A percentile compares a stretch with the other conserved stretches of the same genome.
Conservation (phyloP, 2,329 filamentous ascomycete genomes). For the Cladobotryum mycophilum region DNA sequence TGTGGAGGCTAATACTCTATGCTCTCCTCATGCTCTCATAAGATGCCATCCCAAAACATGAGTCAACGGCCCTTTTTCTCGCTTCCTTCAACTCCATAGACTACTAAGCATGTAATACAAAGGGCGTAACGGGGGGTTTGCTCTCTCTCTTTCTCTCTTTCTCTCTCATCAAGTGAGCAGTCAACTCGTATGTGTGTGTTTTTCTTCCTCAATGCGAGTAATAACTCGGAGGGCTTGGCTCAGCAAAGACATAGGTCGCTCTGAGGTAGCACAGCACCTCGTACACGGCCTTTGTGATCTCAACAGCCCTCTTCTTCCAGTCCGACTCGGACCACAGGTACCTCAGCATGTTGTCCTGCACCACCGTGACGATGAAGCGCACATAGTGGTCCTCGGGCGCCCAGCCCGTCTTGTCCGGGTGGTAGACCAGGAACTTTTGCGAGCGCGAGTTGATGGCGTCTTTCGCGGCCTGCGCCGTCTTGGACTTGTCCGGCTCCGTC, state of each 20-base stretch:
- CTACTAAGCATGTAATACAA: too few species aligned
- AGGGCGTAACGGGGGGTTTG: too few species aligned
- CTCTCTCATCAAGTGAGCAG: too few species aligned
- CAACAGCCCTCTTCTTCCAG: constrained; percentile 25
- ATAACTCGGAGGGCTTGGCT: constrained; percentile 25
- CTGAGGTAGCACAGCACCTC: constrained; percentile 32
- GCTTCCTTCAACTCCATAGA: too few species aligned
- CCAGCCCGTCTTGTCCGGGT: constrained; percentile 32
- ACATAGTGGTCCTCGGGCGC: constrained; percentile 31
- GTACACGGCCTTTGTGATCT: constrained; percentile 29
- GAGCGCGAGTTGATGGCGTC: constrained; percentile 24
- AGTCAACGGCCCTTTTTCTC: too few species aligned
- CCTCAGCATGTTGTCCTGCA: constrained; percentile 29
- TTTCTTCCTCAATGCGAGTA: constrained; percentile 17
- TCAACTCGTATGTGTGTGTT: neutral
- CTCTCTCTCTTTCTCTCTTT: too few species aligned
- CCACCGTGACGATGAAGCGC: constrained; percentile 32
- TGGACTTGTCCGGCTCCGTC: constrained; percentile 31
- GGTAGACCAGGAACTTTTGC: constrained; percentile 28
- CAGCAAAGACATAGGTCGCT: constrained; percentile 14
- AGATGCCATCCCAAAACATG: too few species aligned
- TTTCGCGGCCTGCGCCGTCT: constrained; percentile 23
- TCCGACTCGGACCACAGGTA: constrained; percentile 22
- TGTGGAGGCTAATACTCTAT: too few species aligned
- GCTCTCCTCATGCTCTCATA: too few species aligned